Evolutionary conservation across 2,329 filamentous ascomycete genomes (phyloP).

Genomic region (Colletotrichum sp.): DNA sequence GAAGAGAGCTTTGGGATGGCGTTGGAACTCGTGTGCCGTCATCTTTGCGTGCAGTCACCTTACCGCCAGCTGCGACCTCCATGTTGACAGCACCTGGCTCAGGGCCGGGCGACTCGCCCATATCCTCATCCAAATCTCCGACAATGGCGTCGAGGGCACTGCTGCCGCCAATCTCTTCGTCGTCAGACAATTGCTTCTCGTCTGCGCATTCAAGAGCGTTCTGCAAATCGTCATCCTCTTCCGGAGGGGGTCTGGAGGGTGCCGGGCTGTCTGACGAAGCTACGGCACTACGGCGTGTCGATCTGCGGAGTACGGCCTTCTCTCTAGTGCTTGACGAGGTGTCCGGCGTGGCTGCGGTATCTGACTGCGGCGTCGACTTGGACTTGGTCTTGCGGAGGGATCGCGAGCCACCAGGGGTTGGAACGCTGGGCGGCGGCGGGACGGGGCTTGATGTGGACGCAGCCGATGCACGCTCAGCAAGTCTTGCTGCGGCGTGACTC

Average conservation of each 20-base stretch:
- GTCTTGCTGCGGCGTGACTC: constrained; percentile 49
- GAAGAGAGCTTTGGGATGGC: constrained; percentile 65
- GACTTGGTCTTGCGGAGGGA: constrained; percentile 50
- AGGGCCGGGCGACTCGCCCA: constrained; percentile 72
- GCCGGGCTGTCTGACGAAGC: constrained; percentile 56
- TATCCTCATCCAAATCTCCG: constrained; percentile 87
- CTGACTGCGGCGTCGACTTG: constrained; percentile 46
- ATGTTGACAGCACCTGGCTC: constrained; percentile 90
- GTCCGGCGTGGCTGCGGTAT: constrained; percentile 47
- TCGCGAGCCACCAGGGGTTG: constrained; percentile 50
- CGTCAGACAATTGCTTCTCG: constrained; percentile 80
- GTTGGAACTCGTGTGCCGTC: constrained; percentile 88
- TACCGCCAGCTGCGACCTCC: constrained; percentile 85
- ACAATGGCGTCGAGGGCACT: constrained; percentile 83
- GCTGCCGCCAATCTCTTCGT: constrained; percentile 69
- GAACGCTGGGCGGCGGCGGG: constrained; percentile 37
- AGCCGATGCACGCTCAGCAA: constrained; percentile 49
- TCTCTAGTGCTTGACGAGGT: constrained; percentile 56
- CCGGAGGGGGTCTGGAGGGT: constrained; percentile 55
- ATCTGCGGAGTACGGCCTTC: constrained; percentile 65
- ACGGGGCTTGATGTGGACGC: constrained; percentile 39
- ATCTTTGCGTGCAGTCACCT: constrained; percentile 89
- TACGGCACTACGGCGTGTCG: constrained; percentile 62
- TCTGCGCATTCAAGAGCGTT: constrained; percentile 90
- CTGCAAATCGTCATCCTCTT: constrained; percentile 66